phyloP scores from a whole-genome alignment of 352 stramenopile genomes.

The Globisporangium iwayamae region DNA sequence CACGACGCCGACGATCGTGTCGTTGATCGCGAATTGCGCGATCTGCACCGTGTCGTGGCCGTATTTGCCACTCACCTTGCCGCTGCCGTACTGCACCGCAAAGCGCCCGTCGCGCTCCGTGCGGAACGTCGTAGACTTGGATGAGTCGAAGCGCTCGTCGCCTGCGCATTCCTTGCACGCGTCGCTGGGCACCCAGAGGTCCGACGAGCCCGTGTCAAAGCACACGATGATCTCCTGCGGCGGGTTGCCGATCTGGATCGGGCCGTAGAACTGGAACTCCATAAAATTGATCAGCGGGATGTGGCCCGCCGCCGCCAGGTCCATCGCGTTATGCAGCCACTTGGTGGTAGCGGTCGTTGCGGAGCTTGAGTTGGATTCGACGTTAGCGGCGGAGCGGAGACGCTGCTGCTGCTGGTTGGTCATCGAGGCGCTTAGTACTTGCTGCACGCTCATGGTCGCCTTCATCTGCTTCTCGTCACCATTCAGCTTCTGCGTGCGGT shows the following conservation, averaged over 20 bases:
- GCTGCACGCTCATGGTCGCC: conserved; percentile 3
- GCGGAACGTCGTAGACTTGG: conserved; percentile 44
- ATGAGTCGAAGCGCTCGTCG: conserved; percentile 43
- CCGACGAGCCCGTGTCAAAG: conserved; percentile 81
- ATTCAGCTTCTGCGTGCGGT: background rate
- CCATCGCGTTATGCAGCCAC: conserved; percentile 26
- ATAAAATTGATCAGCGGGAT: conserved; percentile 77
- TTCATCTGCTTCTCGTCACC: conserved; percentile 1
- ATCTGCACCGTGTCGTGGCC: conserved; percentile 56
- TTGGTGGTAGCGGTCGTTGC: background rate
- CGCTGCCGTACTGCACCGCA: conserved; percentile 72
- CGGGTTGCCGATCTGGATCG: conserved; percentile 56
- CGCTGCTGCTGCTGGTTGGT: background rate
- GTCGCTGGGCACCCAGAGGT: conserved; percentile 69
- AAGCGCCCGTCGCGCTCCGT: conserved; percentile 39
- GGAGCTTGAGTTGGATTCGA: no score
- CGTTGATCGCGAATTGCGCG: conserved; percentile 36
- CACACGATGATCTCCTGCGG: conserved; percentile 71
- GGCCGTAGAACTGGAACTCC: conserved; percentile 83
- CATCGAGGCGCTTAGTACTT: background rate
- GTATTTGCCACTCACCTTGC: conserved; percentile 59
- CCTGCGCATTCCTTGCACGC: conserved; percentile 59
- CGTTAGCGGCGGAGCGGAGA: background rate
- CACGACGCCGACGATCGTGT: conserved; percentile 62
- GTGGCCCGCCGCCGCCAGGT: conserved; percentile 31